These are phyloP conservation scores for Paxillus ammoniavirescens DNA, from an alignment of 768 basidiomycete genomes.

Conservation along the genomic window DNA sequence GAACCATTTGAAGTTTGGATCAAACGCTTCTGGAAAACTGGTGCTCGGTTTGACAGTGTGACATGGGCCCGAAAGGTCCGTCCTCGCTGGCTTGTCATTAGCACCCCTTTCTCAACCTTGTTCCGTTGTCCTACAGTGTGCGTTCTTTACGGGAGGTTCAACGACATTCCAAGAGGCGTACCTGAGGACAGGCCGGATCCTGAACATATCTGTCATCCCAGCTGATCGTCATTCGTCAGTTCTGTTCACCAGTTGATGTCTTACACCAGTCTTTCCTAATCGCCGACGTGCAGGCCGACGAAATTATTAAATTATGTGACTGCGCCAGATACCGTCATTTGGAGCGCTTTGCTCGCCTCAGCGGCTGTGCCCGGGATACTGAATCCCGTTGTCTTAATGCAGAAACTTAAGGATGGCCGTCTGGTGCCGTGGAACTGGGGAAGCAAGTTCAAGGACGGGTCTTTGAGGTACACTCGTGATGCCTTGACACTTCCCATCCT, in stretches of 20 bases:
- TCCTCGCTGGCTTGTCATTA: neutral
- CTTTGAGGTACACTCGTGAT: slow-evolving; percentile 54
- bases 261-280: slow-evolving; percentile 7
- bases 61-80: slow-evolving; percentile 86
- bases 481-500: neutral
- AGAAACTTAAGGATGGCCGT: slow-evolving; percentile 77
- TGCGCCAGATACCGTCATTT: slow-evolving; percentile 88
- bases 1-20: slow-evolving; percentile 73
- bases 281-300: slow-evolving; percentile 62
- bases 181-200: slow-evolving; percentile 83
- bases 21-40: slow-evolving; percentile 75
- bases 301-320: slow-evolving; percentile 95
- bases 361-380: slow-evolving; percentile 95
- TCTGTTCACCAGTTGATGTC: neutral
- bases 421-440: slow-evolving; percentile 95
- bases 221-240: slow-evolving; percentile 84
- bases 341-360: slow-evolving; percentile 80
- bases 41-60: slow-evolving; percentile 93
- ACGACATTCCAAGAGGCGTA: slow-evolving; percentile 97
- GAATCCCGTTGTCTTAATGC: slow-evolving; percentile 94
- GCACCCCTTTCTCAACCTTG: neutral
- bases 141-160: slow-evolving; percentile 90
- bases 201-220: slow-evolving; percentile 93
- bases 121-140: slow-evolving; percentile 46
- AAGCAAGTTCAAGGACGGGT: slow-evolving; percentile 91